phyloP scores from a whole-genome alignment of 345 rosid genomes.

The Garcia nutans region DNA sequence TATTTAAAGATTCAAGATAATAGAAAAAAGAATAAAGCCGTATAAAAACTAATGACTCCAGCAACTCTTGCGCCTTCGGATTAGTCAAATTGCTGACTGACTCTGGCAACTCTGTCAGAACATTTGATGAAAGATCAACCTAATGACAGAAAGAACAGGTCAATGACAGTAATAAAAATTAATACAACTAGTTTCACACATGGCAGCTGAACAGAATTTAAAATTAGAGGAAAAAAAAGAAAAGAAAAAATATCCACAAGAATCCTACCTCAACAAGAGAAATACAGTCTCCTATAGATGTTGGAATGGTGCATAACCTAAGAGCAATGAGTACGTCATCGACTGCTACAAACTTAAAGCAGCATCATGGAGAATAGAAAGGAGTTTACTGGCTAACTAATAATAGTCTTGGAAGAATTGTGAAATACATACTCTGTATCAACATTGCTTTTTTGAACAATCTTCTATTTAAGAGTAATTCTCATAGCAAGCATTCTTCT shows the following conservation, averaged over 20 bases:
- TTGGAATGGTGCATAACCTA: constrained; percentile 57
- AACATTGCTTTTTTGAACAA: background rate
- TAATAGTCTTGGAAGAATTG: background rate
- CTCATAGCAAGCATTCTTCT: background rate
- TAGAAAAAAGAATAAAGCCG: background rate
- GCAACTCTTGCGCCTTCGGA: constrained; percentile 45
- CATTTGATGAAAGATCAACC: constrained; percentile 91
- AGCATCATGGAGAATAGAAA: background rate
- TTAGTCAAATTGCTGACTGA: constrained; percentile 51
- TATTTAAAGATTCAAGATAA: background rate
- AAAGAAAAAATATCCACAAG: background rate
- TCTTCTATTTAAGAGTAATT: background rate
- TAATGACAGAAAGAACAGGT: constrained; percentile 31
- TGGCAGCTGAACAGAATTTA: background rate
- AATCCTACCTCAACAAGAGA: constrained; percentile 66
- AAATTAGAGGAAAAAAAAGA: too few species aligned
- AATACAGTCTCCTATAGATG: constrained; percentile 49
- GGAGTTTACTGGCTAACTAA: background rate
- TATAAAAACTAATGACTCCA: too few species aligned
- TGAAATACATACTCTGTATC: background rate
- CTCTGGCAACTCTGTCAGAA: constrained; percentile 64
- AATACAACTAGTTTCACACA: background rate
- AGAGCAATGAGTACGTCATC: constrained; percentile 15
- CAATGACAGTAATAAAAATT: background rate
- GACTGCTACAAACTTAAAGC: background rate